Evolutionary conservation across 2,329 filamentous ascomycete genomes (phyloP), one percentile per base, ranked within the genome.

Genomic region (Epichloe glyceriae): DNA sequence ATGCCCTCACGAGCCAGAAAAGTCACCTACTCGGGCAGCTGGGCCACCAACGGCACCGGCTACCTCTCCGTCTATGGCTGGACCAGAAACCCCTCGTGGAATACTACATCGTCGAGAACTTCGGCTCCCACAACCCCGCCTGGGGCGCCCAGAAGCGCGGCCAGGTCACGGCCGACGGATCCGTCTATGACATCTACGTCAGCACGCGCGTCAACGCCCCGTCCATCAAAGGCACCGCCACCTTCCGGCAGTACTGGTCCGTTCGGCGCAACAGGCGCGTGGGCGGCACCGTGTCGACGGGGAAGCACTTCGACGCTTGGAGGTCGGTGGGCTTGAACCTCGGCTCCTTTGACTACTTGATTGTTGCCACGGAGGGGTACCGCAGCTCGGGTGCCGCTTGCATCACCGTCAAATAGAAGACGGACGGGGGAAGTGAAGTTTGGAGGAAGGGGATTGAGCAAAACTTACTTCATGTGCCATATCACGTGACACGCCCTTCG

Each of bases 351-450:
- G 66, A 79, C 61, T 79, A 79, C 61, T 70, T 73, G 67, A 76
- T 79, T 53, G 63, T 78, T 19, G 75, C 75, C 14, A 74, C 73
- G 1, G 76, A 79, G 62, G 75, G 73, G 3, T 77, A 76, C 62
- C 63, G 67, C 53, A 75, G 73, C 63, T 69, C 65, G 53, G 75
- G 76, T 0, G 67, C n/a, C 2, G 33, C 46, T 12, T 40, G 40
- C 20, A 46, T 48, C 5, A 46, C 22, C 33, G 50, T 48, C 5
- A 4, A 26, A 2, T 47, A 47, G 45, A 17, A 3, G 20, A 20
- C 11, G 34, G 12, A n/a, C n/a, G n/a, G n/a, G 22, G 22, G 22
- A 26, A 6, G 20, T 20, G 7, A 26, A 26, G 7, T 26, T 26
- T 7, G 22, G 22, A 26, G 22, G 7, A 8, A 26, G 22, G 22